A percentile compares a stretch with the other conserved stretches of the same genome.
Conservation (phyloP, 2,329 filamentous ascomycete species). For the Pseudonectria foliicola region DNA sequence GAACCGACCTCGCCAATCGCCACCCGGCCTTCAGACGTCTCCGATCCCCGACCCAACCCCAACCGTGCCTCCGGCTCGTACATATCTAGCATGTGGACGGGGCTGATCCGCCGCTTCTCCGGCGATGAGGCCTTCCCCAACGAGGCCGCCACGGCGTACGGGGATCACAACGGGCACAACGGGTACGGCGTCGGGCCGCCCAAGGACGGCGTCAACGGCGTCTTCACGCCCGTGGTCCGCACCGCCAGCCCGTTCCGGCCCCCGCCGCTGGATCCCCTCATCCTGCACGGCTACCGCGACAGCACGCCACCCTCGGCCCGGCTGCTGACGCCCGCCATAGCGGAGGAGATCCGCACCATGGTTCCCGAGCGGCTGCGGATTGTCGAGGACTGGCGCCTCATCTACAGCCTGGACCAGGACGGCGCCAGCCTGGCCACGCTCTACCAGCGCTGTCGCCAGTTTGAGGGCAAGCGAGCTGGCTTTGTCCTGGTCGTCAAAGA, state of each 20-base stretch:
- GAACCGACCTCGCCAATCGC: constrained; percentile 11
- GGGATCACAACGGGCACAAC: constrained; percentile 9
- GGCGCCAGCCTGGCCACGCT: constrained; percentile 81
- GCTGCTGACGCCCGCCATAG: constrained; percentile 65
- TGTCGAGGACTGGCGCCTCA: constrained; percentile 75
- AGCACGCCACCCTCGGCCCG: constrained; percentile 53
- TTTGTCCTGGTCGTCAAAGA: constrained; percentile 88
- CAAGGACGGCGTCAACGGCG: constrained; percentile 46
- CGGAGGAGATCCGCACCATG: constrained; percentile 88
- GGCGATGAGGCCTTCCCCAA: constrained; percentile 34
- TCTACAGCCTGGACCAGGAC: constrained; percentile 87
- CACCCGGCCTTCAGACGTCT: constrained; percentile 19
- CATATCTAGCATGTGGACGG: constrained; percentile 42
- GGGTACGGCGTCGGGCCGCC: constrained; percentile 8
- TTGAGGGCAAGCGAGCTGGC: constrained; percentile 64
- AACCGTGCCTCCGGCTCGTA: constrained; percentile 21
- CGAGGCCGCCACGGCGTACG: constrained; percentile 20
- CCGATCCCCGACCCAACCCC: constrained; percentile 5
- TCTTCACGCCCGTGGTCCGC: constrained; percentile 47
- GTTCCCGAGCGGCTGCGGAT: constrained; percentile 82
- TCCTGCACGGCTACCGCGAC: constrained; percentile 57
- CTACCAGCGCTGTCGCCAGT: constrained; percentile 69
- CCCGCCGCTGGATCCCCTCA: constrained; percentile 77
- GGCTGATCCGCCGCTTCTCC: constrained; percentile 62
- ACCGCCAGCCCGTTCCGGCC: constrained; percentile 75